Evolutionary conservation across 495 filamentous ascomycete genomes (phyloP), one percentile per base, ranked within the genome.

Genomic region (Penicillium soppii): DNA sequence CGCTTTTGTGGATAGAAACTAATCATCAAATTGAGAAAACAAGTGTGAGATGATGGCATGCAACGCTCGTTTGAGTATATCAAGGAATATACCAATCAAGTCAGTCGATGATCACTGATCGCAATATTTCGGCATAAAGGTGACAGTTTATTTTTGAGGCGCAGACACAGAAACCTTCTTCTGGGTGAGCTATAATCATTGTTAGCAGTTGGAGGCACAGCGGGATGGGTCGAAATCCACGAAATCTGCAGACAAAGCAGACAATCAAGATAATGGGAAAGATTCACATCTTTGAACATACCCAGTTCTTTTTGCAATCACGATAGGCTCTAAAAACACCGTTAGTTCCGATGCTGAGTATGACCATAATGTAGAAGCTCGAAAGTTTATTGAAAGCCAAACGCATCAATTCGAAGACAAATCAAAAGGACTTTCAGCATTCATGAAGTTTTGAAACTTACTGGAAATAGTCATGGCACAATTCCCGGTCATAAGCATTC

Each of bases 391-490:
- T 12, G 1, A 35, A 15, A 47, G 42, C 20, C 38, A 50, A 37
- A 3, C 45, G 49, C 13, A 51, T 55, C 52, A 53, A 2, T 10
- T 2, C 5, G 25, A 43, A 7, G 4, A 5, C 9, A 36, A 17
- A 15, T 17, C 21, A 27, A 19, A 13, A 1, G 10, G 5, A 3
- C 16, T 7, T 7, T 15, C 0, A 37, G 1, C 17, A 23, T 15
- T n/a, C 15, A 13, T 13, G 13, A 54, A 52, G 38, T 16, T 15
- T n/a, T 20, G 22, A 20, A 9, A 44, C 42, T 13, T 61, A 97
- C 92, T 96, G 88, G 62, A 97, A 97, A 67, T 94, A 97, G 66
- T 97, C 94, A 42, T 72, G 70, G 62, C 92, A 97, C 82, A 97
- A 85, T n/a, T 86, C 78, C 45, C 84, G 80, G 66, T 96, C 90